Percentiles rank a stretch among this genome's conserved stretches.
These are phyloP conservation scores for Gossypioides kirkii DNA, from an alignment of 345 rosid genomes.

Conservation along the genomic window DNA sequence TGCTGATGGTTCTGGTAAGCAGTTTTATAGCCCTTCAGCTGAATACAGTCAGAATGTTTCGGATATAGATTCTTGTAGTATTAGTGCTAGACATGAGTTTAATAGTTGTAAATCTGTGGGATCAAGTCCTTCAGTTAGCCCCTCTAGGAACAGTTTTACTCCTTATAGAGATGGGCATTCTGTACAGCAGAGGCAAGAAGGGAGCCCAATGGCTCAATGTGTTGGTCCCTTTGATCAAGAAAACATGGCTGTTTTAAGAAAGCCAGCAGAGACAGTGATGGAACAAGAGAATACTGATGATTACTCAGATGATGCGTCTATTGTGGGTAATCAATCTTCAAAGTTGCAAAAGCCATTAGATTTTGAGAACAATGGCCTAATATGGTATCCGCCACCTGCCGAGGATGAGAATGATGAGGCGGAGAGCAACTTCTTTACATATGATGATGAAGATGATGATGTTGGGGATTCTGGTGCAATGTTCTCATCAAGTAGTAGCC, in stretches of 20 bases:
- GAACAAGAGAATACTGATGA: conserved; percentile 49
- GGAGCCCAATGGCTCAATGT: conserved; percentile 44
- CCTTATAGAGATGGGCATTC: conserved; percentile 58
- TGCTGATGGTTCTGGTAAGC: conserved; percentile 51
- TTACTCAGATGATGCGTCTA: conserved; percentile 35
- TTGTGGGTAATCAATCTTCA: conserved; percentile 31
- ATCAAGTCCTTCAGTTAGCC: conserved; percentile 84
- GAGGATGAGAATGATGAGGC: conserved; percentile 80
- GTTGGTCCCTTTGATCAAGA: conserved; percentile 49
- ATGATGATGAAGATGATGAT: conserved; percentile 87
- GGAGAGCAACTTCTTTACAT: conserved; percentile 60
- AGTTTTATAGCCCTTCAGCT: conserved; percentile 53
- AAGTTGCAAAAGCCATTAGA: conserved; percentile 55
- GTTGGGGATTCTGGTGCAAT: conserved; percentile 69
- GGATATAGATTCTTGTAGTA: conserved; percentile 74
- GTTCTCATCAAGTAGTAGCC: conserved; percentile 73
- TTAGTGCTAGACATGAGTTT: conserved; percentile 77
- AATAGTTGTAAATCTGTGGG: conserved; percentile 63
- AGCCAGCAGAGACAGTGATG: conserved; percentile 43
- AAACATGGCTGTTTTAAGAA: conserved; percentile 48
- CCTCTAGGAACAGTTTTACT: conserved; percentile 80
- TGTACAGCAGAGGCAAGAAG: conserved; percentile 70
- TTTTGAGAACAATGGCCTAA: conserved; percentile 72
- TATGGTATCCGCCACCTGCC: conserved; percentile 94
- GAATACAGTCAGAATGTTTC: conserved; percentile 59